Base-by-base conservation (phyloP, 2,329 filamentous ascomycete genomes). In the Curvularia sp. region DNA sequence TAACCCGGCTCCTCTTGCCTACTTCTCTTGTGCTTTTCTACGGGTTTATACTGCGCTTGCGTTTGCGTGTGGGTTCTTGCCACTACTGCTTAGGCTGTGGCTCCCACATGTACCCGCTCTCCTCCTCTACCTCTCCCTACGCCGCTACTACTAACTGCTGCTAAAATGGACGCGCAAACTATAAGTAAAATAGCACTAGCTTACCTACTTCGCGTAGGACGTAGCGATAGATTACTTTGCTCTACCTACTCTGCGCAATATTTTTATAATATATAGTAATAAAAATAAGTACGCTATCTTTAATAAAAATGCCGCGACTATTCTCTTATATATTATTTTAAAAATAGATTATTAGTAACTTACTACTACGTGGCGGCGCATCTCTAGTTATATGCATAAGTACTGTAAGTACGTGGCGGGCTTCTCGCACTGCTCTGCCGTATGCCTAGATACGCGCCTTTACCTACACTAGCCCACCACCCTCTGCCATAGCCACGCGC, bases 181-280 rank as follows among this genome's bases (percentile, higher is more conserved):
- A 41, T 19, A 41, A 41, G 38, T 41, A 41, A 41, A 41, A 41
- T 41, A 41, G 9, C 6, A 41, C 38, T 19, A n/a, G n/a, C n/a
- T n/a, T n/a, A n/a, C n/a, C n/a, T n/a, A n/a, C n/a, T n/a, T n/a
- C n/a, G n/a, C n/a, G 38, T 41, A 19, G 38, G 19, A 41, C 19
- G 19, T 41, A 41, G 15, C 38, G 38, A n/a, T 41, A 19, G 38
- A 41, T 41, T 19, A 41, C 38, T 41, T 41, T 41, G 19, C 38
- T n/a, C 4, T 41, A 19, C 18, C 38, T 19, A 41, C 9, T 41
- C 38, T 41, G 10, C 9, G 38, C 19, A 41, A 41, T 41, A 41
- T 27, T 27, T 48, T 69, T 72, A 54, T 72, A 51, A 57, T 69
- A 70, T n/a, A 32, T 21, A 5, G 58, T 69, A 9, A 69, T 60